Conservation (phyloP, 495 filamentous ascomycete species). For the Trichodelitschia bisporula region DNA sequence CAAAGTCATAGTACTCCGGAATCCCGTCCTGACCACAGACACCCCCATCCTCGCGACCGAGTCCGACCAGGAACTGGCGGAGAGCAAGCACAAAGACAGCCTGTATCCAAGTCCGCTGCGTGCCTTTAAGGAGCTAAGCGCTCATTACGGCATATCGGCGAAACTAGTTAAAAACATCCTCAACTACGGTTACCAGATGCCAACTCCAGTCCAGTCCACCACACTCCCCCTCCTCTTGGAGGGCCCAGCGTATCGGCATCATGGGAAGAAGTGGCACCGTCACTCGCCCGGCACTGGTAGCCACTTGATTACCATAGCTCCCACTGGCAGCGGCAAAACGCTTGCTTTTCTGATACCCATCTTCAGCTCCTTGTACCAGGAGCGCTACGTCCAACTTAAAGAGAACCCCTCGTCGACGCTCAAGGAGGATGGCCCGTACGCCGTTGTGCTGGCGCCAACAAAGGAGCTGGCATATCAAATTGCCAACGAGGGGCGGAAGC, state of each 20-base stretch:
- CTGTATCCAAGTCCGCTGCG: too few species aligned
- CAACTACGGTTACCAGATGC: slow-evolving; percentile 57
- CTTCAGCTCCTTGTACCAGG: slow-evolving; percentile 43
- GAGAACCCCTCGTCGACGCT: slow-evolving; percentile 9
- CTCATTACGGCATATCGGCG: neutral
- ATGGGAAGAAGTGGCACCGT: too few species aligned
- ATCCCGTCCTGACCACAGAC: too few species aligned
- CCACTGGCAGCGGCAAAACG: slow-evolving; percentile 95
- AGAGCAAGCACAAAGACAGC: too few species aligned
- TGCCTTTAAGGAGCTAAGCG: neutral
- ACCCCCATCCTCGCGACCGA: too few species aligned
- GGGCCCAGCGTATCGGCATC: neutral
- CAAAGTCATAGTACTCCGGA: too few species aligned
- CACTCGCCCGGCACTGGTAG: too few species aligned
- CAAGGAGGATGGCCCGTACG: slow-evolving; percentile 12
- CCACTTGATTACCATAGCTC: slow-evolving; percentile 41
- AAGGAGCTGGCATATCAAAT: slow-evolving; percentile 83
- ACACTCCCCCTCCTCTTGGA: slow-evolving; percentile 53
- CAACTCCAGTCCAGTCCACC: slow-evolving; percentile 85
- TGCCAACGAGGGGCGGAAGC: slow-evolving; percentile 70
- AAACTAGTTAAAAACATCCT: slow-evolving; percentile 56
- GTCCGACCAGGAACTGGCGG: too few species aligned
- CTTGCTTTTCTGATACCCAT: slow-evolving; percentile 74
- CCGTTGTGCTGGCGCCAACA: slow-evolving; percentile 69
- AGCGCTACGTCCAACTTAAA: too few species aligned